Conservation (phyloP, 2,329 filamentous ascomycete species). For the Graphilbum fragrans region DNA sequence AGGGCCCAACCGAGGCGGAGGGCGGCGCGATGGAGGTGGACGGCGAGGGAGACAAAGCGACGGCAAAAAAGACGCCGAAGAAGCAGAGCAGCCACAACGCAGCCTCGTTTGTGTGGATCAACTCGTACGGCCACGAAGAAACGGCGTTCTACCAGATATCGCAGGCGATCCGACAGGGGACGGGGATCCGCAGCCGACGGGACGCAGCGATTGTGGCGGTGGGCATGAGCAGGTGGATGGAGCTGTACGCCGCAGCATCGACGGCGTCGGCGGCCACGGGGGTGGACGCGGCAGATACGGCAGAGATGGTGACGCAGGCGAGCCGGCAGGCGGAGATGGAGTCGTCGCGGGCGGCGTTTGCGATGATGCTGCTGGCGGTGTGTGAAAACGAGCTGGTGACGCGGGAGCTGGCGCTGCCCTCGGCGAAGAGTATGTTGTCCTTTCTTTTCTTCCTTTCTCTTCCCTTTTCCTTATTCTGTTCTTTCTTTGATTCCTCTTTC, state of each 20-base stretch:
- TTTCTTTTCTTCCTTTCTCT: too few relatives aligned
- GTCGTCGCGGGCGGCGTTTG: slow-evolving; percentile 48
- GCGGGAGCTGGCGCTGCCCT: slow-evolving; percentile 36
- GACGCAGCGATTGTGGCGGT: slow-evolving; percentile 38
- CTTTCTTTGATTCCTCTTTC: not conserved
- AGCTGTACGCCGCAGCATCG: slow-evolving; percentile 39
- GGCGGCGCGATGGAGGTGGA: not conserved
- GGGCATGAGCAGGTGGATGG: slow-evolving; percentile 46
- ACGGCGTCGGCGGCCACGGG: slow-evolving; percentile 32
- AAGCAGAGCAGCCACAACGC: not conserved
- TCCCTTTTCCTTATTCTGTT: slow-evolving; percentile 12
- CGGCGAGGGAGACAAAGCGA: not conserved
- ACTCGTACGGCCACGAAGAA: slow-evolving; percentile 61
- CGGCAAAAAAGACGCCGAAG: not conserved
- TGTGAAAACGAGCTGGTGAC: slow-evolving; percentile 48
- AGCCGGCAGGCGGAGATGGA: slow-evolving; percentile 45
- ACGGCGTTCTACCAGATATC: slow-evolving; percentile 88
- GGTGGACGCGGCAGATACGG: slow-evolving; percentile 31
- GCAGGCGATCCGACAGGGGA: slow-evolving; percentile 60
- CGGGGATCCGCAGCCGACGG: slow-evolving; percentile 29
- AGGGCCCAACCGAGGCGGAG: not conserved
- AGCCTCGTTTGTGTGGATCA: slow-evolving; percentile 32
- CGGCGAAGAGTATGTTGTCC: slow-evolving; percentile 41
- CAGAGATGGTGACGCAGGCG: slow-evolving; percentile 13
- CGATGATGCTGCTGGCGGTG: slow-evolving; percentile 48